A percentile compares a stretch with the other conserved stretches of the same genome.
Conservation (phyloP, 2,329 filamentous ascomycete genomes). For the Volutella citrinella region DNA sequence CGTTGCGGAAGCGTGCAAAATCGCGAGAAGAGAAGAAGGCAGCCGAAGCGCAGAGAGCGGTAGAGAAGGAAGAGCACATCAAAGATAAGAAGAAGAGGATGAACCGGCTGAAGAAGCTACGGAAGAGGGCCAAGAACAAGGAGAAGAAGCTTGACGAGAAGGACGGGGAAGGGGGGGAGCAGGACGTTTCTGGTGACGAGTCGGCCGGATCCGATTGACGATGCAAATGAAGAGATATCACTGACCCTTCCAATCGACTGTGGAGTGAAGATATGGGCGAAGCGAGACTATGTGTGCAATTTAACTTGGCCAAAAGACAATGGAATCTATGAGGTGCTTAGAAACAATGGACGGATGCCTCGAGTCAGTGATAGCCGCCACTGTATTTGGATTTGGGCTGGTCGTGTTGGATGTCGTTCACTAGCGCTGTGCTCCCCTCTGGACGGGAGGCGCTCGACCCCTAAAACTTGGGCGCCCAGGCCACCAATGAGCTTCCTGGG, state of each 20-base stretch:
- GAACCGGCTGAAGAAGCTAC: constrained; percentile 59
- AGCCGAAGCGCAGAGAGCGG: constrained; percentile 34
- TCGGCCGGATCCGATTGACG: constrained; percentile 11
- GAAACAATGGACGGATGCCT: too few relatives aligned
- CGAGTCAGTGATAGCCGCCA: too few relatives aligned
- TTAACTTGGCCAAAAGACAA: too few relatives aligned
- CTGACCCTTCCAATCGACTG: too few relatives aligned
- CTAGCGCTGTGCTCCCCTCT: too few relatives aligned
- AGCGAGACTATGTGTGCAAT: too few relatives aligned
- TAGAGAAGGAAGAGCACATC: constrained; percentile 53
- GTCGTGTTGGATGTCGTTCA: too few relatives aligned
- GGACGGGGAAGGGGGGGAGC: constrained; percentile 17
- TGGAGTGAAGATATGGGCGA: too few relatives aligned
- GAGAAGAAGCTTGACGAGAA: constrained; percentile 43
- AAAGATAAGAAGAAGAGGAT: constrained; percentile 61
- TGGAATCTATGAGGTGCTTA: too few relatives aligned
- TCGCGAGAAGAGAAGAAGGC: constrained; percentile 39
- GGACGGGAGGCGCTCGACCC: too few relatives aligned
- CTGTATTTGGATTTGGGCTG: too few relatives aligned
- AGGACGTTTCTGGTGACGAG: constrained; percentile 19
- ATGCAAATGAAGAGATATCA: too few relatives aligned
- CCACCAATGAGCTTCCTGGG: constrained; percentile 21
- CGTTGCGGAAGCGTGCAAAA: constrained; percentile 44
- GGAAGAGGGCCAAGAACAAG: constrained; percentile 55
- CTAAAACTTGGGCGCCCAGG: constrained; percentile 9